Percentiles rank a stretch among this genome's conserved stretches.
Evolutionary conservation across 352 stramenopile species (phyloP).

Genomic region (Phytophthora niederhauseri): DNA sequence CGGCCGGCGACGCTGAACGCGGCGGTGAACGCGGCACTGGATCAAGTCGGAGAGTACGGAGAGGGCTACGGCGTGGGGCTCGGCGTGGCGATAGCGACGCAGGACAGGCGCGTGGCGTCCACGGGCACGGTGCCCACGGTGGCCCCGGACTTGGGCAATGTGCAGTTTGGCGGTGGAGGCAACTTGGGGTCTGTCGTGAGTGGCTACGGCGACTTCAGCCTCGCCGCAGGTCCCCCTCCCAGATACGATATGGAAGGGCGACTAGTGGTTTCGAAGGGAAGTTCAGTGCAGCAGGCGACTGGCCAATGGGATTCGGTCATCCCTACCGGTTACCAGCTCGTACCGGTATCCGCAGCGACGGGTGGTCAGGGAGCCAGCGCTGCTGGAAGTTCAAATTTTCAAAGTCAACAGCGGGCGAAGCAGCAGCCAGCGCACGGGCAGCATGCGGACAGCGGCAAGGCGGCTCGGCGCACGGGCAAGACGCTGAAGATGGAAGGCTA

Average conservation of each 20-base stretch:
- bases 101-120: background rate
- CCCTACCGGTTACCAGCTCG: constrained; percentile 2
- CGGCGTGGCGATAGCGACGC: background rate
- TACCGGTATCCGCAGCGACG: background rate
- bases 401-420: background rate
- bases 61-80: background rate
- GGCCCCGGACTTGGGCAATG: background rate
- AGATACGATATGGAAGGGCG: constrained; percentile 9
- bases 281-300: too few relatives aligned
- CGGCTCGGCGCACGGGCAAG: background rate
- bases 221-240: background rate
- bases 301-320: constrained; percentile 5
- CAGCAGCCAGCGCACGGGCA: background rate
- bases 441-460: background rate
- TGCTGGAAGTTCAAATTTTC: background rate
- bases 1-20: background rate
- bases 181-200: background rate
- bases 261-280: background rate
- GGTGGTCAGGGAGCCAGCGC: background rate
- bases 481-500: constrained; percentile 1
- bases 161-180: background rate
- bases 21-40: background rate
- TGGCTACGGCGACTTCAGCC: background rate
- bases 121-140: background rate
- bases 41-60: constrained; percentile 4